Evolutionary conservation across 2,329 filamentous ascomycete genomes (phyloP), one percentile per base, ranked within the genome.

Genomic region (Pseudocercospora crystallina): DNA sequence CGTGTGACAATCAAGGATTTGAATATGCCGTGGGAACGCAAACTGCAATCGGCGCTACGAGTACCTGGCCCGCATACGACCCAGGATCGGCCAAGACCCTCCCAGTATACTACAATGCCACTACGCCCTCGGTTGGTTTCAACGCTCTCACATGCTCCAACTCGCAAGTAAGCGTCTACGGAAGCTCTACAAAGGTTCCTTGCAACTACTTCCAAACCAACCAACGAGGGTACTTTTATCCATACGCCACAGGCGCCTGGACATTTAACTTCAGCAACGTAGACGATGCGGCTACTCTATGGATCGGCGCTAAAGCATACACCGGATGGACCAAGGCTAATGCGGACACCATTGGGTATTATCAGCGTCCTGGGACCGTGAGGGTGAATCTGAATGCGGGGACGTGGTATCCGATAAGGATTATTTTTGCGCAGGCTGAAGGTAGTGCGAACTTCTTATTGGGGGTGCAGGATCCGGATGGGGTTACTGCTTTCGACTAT

Each of bases 201-300:
- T 53, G 50, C 29, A 5, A 20, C 5, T 39, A 54, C 35, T 54
- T 51, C 48, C 43, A 47, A 8, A 26, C 48, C 17, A 42, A 44
- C 35, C 44, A 53, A 33, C 50, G 54, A 4, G 47, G 44, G n/a
- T 56, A 51, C 13, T 29, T 56, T n/a, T 53, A 34, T 11, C 38
- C 44, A 5, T 50, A 50, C 32, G 32, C 36, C 3, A 47, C 46
- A 4, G 54, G 54, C 5, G 36, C 32, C 2, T 49, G 51, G 39
- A 42, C 30, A 9, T 43, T 56, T 14, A 40, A 31, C 20, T 13
- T 20, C 15, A 20, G 42, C 8, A 39, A 30, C 13, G 42, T 44
- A 17, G 54, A 56, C 20, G 54, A 56, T 33, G 47, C 38, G 13
- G n/a, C 47, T 10, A 9, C 47, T 8, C 13, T 47, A 11, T 56